A percentile compares a stretch with the other conserved stretches of the same genome.
Conservation (phyloP, 768 basidiomycete species). For the Tricholoma sp. region DNA sequence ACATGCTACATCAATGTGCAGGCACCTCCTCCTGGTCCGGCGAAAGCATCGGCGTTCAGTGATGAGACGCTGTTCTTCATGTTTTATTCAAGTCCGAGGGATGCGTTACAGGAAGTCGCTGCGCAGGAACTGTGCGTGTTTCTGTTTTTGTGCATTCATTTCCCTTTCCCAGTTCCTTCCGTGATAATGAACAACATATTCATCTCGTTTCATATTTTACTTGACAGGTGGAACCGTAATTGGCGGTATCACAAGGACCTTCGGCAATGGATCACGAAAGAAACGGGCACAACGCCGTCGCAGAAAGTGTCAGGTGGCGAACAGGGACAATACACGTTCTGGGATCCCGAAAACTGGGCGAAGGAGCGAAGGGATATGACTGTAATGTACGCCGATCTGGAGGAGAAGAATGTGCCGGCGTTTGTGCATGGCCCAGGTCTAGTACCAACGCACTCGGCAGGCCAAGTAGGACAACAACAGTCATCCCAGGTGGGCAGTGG, state of each 20-base stretch:
- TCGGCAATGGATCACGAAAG: slow-evolving; percentile 82
- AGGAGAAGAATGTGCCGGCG: slow-evolving; percentile 65
- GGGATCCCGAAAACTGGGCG: slow-evolving; percentile 78
- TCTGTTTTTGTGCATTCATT: slow-evolving; percentile 8
- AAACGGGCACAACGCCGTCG: slow-evolving; percentile 71
- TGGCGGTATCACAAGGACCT: slow-evolving; percentile 97
- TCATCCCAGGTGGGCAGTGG: slow-evolving; percentile 12
- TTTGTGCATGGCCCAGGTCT: slow-evolving; percentile 51
- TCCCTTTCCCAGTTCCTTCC: background rate
- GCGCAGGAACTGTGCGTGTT: slow-evolving; percentile 87
- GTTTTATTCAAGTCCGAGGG: slow-evolving; percentile 92
- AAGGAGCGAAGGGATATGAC: slow-evolving; percentile 77
- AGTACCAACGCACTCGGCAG: slow-evolving; percentile 31
- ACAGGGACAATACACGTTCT: slow-evolving; percentile 85
- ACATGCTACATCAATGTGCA: slow-evolving; percentile 86
- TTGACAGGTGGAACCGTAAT: slow-evolving; percentile 78
- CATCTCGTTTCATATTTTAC: slow-evolving; percentile 4
- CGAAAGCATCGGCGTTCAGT: slow-evolving; percentile 79
- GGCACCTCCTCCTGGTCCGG: slow-evolving; percentile 77
- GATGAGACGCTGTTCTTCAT: slow-evolving; percentile 98
- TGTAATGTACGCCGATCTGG: slow-evolving; percentile 68
- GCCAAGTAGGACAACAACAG: slow-evolving; percentile 32
- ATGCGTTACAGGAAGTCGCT: slow-evolving; percentile 90
- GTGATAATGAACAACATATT: background rate
- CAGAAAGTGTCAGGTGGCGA: slow-evolving; percentile 79